These are phyloP conservation scores for Xerocomus potaroensis DNA, from an alignment of 768 basidiomycete species.

Conservation along the genomic window DNA sequence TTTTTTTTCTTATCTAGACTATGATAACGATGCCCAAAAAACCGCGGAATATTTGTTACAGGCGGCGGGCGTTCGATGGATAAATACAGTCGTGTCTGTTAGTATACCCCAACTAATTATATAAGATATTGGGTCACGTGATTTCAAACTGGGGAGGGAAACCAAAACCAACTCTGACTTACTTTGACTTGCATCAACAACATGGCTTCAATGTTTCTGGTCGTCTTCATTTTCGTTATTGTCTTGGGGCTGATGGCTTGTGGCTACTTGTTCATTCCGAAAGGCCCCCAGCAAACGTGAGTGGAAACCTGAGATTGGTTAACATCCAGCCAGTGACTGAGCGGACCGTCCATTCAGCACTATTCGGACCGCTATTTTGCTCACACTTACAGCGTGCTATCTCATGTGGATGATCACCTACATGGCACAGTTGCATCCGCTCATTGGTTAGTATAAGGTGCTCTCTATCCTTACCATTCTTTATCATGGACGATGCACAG, in stretches of 20 bases:
- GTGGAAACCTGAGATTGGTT: conserved; percentile 26
- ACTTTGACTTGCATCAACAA: no score
- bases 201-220: conserved; percentile 71
- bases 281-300: conserved; percentile 88
- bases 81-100: conserved; percentile 21
- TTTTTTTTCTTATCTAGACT: conserved; percentile 47
- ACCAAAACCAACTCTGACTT: background rate
- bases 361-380: conserved; percentile 73
- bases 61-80: conserved; percentile 58
- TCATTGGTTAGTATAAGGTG: conserved; percentile 62
- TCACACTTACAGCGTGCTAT: conserved; percentile 81
- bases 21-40: conserved; percentile 89
- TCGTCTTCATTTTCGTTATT: conserved; percentile 62
- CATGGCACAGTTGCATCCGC: conserved; percentile 87
- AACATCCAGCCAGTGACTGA: background rate
- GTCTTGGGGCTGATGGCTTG: conserved; percentile 60
- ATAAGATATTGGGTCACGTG: conserved; percentile 5
- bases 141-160: background rate
- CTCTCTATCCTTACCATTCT: background rate
- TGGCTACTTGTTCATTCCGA: conserved; percentile 69
- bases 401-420: conserved; percentile 99
- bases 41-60: conserved; percentile 61
- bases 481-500: conserved; percentile 6
- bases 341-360: conserved; percentile 45
- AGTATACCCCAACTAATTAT: conserved; percentile 2